Percentiles rank a stretch among this genome's conserved stretches.
phyloP scores from a whole-genome alignment of 306 rosid species.

The Castanea sativa region DNA sequence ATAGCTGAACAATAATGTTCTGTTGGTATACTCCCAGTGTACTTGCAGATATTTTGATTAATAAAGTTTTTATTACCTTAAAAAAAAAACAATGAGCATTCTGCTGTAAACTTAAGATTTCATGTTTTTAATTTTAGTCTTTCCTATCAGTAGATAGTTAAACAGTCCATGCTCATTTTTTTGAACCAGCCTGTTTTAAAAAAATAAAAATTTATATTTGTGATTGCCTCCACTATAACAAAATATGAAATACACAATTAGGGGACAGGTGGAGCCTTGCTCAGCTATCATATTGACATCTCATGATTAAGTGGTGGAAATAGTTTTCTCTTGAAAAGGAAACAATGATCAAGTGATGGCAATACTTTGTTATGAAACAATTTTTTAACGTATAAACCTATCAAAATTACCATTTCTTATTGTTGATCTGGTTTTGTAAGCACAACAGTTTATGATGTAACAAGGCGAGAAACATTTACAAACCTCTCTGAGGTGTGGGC shows the following conservation, averaged over 20 bases:
- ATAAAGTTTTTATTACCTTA: too few relatives aligned
- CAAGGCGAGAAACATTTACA: constrained; percentile 89
- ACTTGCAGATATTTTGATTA: too few relatives aligned
- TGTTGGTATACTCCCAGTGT: too few relatives aligned
- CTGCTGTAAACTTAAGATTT: neutral
- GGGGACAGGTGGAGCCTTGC: neutral
- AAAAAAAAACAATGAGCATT: neutral
- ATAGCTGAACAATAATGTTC: too few relatives aligned
- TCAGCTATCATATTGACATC: neutral
- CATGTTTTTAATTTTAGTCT: neutral
- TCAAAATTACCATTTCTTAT: neutral
- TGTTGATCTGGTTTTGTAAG: constrained; percentile 18
- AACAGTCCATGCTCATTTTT: neutral
- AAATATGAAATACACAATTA: neutral
- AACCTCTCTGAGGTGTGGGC: constrained; percentile 94
- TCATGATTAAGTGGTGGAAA: neutral
- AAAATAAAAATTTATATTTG: neutral
- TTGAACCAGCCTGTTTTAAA: neutral
- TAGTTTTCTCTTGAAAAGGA: neutral
- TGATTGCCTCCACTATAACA: neutral
- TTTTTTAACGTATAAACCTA: neutral
- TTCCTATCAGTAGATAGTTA: neutral
- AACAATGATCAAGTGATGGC: neutral
- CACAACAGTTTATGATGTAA: constrained; percentile 83
- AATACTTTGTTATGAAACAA: neutral